These are phyloP conservation scores for Rhizomucor pusillus DNA, from an alignment of 371 early-diverging fungal species.

Conservation along the genomic window DNA sequence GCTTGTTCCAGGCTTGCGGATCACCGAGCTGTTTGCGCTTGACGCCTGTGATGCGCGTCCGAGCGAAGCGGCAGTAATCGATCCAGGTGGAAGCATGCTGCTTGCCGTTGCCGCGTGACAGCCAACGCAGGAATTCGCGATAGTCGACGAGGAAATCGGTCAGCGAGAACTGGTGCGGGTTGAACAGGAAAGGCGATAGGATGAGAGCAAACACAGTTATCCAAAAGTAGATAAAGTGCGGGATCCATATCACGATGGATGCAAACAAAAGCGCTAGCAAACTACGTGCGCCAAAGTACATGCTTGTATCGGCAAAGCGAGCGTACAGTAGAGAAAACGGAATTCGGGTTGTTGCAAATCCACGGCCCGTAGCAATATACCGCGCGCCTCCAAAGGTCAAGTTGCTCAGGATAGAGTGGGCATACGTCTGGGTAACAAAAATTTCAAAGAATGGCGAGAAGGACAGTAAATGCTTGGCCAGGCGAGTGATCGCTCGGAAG, in stretches of 20 bases:
- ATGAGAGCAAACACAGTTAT: conserved; percentile 70
- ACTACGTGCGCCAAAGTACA: conserved; percentile 72
- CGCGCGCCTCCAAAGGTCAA: conserved; percentile 81
- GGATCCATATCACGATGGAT: conserved; percentile 66
- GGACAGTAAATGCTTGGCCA: conserved; percentile 80
- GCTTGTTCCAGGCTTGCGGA: conserved; percentile 11
- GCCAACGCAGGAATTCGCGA: conserved; percentile 74
- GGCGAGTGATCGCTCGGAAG: conserved; percentile 63
- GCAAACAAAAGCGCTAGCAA: conserved; percentile 69
- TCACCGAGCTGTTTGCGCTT: conserved; percentile 70
- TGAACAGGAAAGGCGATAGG: conserved; percentile 79
- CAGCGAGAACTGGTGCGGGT: conserved; percentile 78
- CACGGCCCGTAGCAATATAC: conserved; percentile 87
- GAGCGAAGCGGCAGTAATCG: conserved; percentile 63
- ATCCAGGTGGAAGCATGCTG: conserved; percentile 72
- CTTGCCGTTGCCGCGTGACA: conserved; percentile 72
- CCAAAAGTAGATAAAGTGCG: conserved; percentile 83
- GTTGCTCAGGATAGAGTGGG: conserved; percentile 75
- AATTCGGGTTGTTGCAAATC: conserved; percentile 81
- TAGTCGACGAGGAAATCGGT: conserved; percentile 80
- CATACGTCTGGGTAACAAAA: conserved; percentile 84
- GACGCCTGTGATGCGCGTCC: conserved; percentile 74
- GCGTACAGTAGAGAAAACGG: conserved; percentile 74
- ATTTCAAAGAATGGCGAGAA: conserved; percentile 87
- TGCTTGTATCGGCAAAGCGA: conserved; percentile 77